A percentile compares a stretch with the other conserved stretches of the same genome.
phyloP scores from a whole-genome alignment of 2,329 filamentous ascomycete genomes.

The Alternaria longipes region DNA sequence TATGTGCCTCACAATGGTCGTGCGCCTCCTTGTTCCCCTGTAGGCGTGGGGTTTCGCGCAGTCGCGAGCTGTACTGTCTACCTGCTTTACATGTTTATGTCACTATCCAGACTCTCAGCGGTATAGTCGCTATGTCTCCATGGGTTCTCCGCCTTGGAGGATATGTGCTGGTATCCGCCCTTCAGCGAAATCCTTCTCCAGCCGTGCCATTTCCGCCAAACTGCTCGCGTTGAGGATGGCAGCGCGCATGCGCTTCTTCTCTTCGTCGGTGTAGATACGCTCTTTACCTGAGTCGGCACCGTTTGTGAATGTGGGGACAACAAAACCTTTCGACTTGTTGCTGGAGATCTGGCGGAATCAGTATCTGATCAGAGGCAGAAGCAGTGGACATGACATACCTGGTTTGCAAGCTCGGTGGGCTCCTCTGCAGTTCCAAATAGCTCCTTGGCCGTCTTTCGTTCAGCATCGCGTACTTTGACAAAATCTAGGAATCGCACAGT shows the following conservation, averaged over 20 bases:
- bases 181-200: conserved; percentile 93
- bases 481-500: conserved; percentile 91
- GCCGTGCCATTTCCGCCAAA: conserved; percentile 84
- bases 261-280: conserved; percentile 82
- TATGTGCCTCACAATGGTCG: not conserved
- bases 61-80: not conserved
- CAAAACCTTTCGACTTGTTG: conserved; percentile 80
- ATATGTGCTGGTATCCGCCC: conserved; percentile 73
- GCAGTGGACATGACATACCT: conserved; percentile 8
- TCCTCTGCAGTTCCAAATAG: conserved; percentile 83
- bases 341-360: conserved; percentile 73
- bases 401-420: conserved; percentile 77
- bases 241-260: conserved; percentile 85
- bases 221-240: conserved; percentile 89
- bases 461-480: conserved; percentile 85
- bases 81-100: not conserved
- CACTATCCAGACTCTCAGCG: not conserved
- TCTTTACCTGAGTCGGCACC: conserved; percentile 58
- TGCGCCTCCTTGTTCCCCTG: not conserved
- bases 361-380: not conserved
- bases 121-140: conserved; percentile 36
- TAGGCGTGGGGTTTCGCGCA: not conserved
- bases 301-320: conserved; percentile 59
- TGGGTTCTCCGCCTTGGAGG: conserved; percentile 38
- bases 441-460: conserved; percentile 78